phyloP scores from a whole-genome alignment of 305 asterid genomes.

The Fraxinus nigra region DNA sequence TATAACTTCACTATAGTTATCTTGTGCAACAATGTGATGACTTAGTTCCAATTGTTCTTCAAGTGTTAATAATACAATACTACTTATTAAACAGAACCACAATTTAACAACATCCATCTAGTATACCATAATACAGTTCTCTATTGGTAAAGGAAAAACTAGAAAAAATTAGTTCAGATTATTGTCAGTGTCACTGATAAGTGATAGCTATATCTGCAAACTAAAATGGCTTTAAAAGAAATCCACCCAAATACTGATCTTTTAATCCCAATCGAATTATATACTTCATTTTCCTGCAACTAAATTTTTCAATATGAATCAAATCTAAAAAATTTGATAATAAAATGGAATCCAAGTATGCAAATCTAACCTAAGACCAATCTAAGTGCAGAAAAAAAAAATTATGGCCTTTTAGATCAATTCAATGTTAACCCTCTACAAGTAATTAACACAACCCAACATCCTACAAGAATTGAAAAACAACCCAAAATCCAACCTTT shows the following conservation, averaged over 20 bases:
- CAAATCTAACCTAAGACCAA: conserved; percentile 4
- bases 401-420: neutral
- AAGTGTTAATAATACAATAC: neutral
- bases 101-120: neutral
- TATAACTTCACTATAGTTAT: too few species aligned
- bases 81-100: neutral
- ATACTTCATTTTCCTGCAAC: neutral
- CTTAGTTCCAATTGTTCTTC: too few species aligned
- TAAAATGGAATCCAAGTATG: neutral
- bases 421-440: neutral
- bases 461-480: neutral
- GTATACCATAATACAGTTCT: neutral
- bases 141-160: neutral
- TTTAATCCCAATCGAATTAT: neutral
- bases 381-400: neutral
- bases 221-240: neutral
- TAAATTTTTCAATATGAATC: neutral
- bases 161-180: neutral
- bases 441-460: neutral
- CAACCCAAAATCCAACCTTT: conserved; percentile 19
- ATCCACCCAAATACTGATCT: neutral
- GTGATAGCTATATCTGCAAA: neutral
- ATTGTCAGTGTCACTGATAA: neutral
- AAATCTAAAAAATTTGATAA: neutral
- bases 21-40: too few species aligned